Base-by-base conservation (phyloP, 441 rosid species). In the Cnidoscolus chayamansa region DNA sequence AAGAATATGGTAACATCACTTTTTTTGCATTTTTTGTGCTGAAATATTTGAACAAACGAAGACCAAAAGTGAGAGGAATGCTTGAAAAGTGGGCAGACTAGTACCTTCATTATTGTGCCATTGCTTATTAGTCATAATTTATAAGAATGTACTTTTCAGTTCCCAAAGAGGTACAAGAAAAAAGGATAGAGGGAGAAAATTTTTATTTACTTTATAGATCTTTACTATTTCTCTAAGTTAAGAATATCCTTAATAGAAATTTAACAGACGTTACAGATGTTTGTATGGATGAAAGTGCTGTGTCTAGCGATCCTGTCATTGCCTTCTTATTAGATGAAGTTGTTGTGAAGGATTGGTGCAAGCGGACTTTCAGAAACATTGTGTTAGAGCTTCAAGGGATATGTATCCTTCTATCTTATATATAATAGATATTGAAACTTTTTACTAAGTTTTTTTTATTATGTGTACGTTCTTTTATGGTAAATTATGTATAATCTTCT, bases 241-340 rank as follows among this genome's bases (percentile, higher is more conserved):
- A 54, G 19, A 16, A 60, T 77, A 61, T 74, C 90, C 83, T 87
- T 89, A 79, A 85, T 90, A 76, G 77, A 79, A 76, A 61, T 77
- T 78, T 61, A 57, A 86, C 83, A 95, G 99, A 95, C 86, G 84
- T 95, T 60, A 90, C 91, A 62, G 91, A 91, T 82, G 92, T 92
- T 67, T 92, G 98, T 77, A 91, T 95, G 98, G 98, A 95, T 76
- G 99, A 95, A 87, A 83, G 85, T 77, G 98, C 99, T 19, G 95
- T 95, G 68, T 95, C 99, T 62, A 92, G 97, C 65, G 96, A 95
- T 79, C 97, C 95, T 62, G 88, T 89, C 76, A 81, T 87, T 79
- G 93, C 98, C 48, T 91, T 90, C 93, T 85, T 92, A 96, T 77
- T 95, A 84, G 99, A 95, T 84, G 99, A 95, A 87, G 97, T 89